phyloP scores from a whole-genome alignment of 305 asterid genomes.

The Striga hermonthica region DNA sequence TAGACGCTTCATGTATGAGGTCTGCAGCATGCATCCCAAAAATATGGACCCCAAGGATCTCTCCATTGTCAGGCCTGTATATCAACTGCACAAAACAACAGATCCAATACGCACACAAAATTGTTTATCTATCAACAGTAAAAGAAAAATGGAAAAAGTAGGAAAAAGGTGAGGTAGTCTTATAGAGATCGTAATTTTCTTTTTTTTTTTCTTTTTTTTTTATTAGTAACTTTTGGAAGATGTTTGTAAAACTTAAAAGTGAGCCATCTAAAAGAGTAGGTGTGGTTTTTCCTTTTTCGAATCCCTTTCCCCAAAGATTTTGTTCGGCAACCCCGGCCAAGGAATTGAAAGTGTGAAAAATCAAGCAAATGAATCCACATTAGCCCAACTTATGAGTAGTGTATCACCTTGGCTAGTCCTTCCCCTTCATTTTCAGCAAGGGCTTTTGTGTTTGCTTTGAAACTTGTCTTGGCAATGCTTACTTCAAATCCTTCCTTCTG shows the following conservation, averaged over 20 bases:
- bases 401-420: conserved; percentile 80
- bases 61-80: conserved; percentile 92
- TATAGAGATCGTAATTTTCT: too few species aligned
- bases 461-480: conserved; percentile 79
- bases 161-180: too few species aligned
- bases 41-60: conserved; percentile 91
- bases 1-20: conserved; percentile 92
- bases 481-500: conserved; percentile 83
- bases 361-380: conserved; percentile 19
- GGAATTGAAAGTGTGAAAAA: too few species aligned
- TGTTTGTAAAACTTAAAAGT: too few species aligned
- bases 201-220: neutral
- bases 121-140: conserved; percentile 24
- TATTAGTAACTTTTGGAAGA: too few species aligned
- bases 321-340: conserved; percentile 25
- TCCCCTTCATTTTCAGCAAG: conserved; percentile 95
- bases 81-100: conserved; percentile 62
- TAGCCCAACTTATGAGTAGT: conserved; percentile 21
- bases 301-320: conserved; percentile 6
- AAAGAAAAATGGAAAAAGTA: conserved; percentile 15
- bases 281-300: too few species aligned
- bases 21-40: conserved; percentile 95
- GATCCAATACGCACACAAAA: conserved; percentile 15
- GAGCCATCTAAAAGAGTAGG: too few species aligned
- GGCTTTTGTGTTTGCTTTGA: conserved; percentile 92